Evolutionary conservation across 2,329 filamentous ascomycete genomes (phyloP).

Genomic region (Annulohypoxylon truncatum): DNA sequence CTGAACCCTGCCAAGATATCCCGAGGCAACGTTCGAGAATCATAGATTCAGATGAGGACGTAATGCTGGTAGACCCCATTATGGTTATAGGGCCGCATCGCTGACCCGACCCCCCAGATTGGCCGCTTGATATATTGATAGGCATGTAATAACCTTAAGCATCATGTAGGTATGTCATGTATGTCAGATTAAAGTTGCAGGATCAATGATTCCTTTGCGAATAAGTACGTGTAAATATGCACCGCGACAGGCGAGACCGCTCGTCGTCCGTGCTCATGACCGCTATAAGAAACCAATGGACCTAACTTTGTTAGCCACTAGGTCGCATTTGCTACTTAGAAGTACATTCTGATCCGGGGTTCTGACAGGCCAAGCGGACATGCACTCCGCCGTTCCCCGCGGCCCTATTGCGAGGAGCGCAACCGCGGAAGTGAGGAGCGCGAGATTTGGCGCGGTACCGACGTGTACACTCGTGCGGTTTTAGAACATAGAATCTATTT

Average conservation of each 20-base stretch:
- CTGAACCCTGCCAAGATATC: constrained; percentile 15
- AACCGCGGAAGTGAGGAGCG: constrained; percentile 14
- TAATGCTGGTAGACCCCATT: neutral
- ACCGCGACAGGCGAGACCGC: constrained; percentile 1
- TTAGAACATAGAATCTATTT: constrained; percentile 16
- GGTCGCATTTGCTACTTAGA: constrained; percentile 28
- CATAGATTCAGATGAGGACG: neutral
- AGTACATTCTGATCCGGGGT: constrained; percentile 13
- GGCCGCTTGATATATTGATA: constrained; percentile 6
- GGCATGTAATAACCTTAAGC: constrained; percentile 40
- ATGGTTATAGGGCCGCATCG: constrained; percentile 7
- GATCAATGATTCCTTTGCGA: neutral
- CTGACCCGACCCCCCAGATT: constrained; percentile 10
- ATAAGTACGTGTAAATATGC: neutral
- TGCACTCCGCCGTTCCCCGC: constrained; percentile 41
- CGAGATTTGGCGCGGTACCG: constrained; percentile 17
- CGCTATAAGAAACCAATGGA: constrained; percentile 8
- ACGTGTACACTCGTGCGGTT: constrained; percentile 24
- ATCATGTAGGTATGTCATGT: constrained; percentile 43
- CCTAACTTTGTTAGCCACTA: constrained; percentile 8
- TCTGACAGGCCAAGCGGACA: constrained; percentile 33
- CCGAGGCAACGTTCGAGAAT: constrained; percentile 3
- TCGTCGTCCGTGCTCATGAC: constrained; percentile 16
- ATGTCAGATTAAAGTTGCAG: constrained; percentile 39
- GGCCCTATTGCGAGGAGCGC: constrained; percentile 29